Evolutionary conservation across 2,329 filamentous ascomycete genomes (phyloP).

Genomic region (Fusarium xyrophilum): DNA sequence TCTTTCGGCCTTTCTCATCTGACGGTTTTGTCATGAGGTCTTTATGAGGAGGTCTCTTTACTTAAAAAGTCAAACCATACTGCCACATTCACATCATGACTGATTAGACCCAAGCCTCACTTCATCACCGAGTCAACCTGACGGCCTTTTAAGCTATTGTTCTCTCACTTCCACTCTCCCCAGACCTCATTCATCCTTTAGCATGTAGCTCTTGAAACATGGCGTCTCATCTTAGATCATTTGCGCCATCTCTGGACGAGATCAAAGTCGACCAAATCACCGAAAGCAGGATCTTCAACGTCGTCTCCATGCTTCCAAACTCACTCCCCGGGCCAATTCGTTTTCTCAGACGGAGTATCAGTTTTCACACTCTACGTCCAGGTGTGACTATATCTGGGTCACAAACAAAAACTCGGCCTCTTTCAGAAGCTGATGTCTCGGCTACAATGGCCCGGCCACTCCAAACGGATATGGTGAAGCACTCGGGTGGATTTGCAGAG

Average conservation of each 20-base stretch:
- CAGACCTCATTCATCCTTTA: neutral
- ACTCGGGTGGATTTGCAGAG: conserved; percentile 5
- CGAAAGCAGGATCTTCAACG: conserved; percentile 52
- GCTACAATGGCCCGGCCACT: conserved; percentile 14
- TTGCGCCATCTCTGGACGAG: conserved; percentile 39
- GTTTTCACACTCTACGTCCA: conserved; percentile 40
- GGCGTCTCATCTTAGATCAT: conserved; percentile 25
- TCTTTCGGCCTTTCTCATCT: neutral
- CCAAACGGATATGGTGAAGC: conserved; percentile 22
- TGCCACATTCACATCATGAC: conserved; percentile 1
- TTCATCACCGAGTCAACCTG: neutral
- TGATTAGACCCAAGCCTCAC: neutral
- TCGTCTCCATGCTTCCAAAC: conserved; percentile 61
- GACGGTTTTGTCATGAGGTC: conserved; percentile 5
- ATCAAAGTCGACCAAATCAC: conserved; percentile 44
- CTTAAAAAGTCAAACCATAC: neutral
- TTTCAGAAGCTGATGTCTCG: conserved; percentile 33
- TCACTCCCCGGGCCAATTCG: conserved; percentile 59
- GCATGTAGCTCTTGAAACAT: conserved; percentile 8
- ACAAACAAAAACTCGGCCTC: conserved; percentile 23
- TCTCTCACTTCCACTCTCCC: neutral
- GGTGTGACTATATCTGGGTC: conserved; percentile 20
- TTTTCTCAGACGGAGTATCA: conserved; percentile 54
- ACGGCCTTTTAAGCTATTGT: too few relatives aligned
- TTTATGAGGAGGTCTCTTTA: neutral